Evolutionary conservation across 768 basidiomycete genomes (phyloP).

Genomic region (Wakefieldia striispora): DNA sequence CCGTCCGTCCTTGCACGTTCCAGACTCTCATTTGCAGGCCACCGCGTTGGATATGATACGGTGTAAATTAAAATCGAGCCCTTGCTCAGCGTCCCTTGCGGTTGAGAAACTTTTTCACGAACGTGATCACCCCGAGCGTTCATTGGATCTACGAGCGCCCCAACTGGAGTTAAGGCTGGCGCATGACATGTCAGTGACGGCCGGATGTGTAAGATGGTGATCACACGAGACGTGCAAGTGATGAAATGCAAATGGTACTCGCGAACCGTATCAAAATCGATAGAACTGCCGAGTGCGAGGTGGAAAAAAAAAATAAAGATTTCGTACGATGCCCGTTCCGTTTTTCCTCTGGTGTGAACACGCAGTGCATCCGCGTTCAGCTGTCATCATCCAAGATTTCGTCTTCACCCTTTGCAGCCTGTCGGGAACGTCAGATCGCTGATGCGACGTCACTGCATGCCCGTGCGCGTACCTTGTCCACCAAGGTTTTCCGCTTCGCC

Average conservation of each 20-base stretch:
- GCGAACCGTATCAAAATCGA: background rate
- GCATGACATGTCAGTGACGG: background rate
- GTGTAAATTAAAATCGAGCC: too few species aligned
- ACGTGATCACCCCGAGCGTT: background rate
- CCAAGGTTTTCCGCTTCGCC: constrained; percentile 64
- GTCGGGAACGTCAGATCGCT: constrained; percentile 15
- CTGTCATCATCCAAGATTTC: constrained; percentile 57
- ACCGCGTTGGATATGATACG: too few species aligned
- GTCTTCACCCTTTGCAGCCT: constrained; percentile 71
- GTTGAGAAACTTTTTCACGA: too few species aligned
- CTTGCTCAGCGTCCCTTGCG: too few species aligned
- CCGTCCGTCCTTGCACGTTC: too few species aligned
- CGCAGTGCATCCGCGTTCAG: background rate
- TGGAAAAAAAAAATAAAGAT: background rate
- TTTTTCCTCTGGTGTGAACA: background rate
- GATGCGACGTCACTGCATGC: background rate
- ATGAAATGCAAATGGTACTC: background rate
- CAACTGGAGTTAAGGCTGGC: background rate
- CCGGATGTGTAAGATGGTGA: background rate
- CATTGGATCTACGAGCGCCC: background rate
- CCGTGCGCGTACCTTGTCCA: constrained; percentile 62
- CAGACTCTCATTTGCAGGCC: too few species aligned
- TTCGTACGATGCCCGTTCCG: background rate
- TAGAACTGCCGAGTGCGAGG: background rate
- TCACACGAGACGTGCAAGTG: background rate